phyloP scores from a whole-genome alignment of 805 yeast genomes.

The Metschnikowia sp. region DNA sequence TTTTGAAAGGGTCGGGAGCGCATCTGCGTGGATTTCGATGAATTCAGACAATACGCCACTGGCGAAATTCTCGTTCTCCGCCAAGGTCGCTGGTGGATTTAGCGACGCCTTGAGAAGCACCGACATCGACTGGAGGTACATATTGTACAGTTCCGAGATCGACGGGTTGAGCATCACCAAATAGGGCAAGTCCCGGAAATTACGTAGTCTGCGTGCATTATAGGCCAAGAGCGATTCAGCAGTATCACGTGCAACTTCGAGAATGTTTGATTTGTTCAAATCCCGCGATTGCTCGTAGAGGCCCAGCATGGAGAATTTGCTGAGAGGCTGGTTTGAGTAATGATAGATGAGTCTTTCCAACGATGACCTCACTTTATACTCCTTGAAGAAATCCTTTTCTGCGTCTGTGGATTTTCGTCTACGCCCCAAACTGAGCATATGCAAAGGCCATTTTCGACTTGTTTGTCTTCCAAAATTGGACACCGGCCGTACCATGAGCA shows the following conservation, averaged over 20 bases:
- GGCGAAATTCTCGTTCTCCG: slow-evolving; percentile 54
- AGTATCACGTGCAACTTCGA: slow-evolving; percentile 52
- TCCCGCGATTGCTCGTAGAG: slow-evolving; percentile 41
- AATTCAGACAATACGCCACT: slow-evolving; percentile 49
- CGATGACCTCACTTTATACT: slow-evolving; percentile 55
- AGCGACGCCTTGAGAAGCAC: slow-evolving; percentile 32
- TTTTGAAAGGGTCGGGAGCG: slow-evolving; percentile 73
- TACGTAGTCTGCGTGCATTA: slow-evolving; percentile 68
- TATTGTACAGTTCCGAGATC: slow-evolving; percentile 69
- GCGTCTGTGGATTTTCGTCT: background rate
- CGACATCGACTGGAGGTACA: slow-evolving; percentile 67
- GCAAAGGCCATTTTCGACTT: too few species aligned
- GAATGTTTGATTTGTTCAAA: slow-evolving; percentile 35
- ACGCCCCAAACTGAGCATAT: background rate
- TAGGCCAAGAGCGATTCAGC: slow-evolving; percentile 53
- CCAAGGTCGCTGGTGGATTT: slow-evolving; percentile 41
- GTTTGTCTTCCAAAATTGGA: too few species aligned
- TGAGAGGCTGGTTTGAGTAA: slow-evolving; percentile 50
- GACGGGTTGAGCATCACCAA: slow-evolving; percentile 84
- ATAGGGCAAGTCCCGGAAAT: slow-evolving; percentile 75
- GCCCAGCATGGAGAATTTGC: slow-evolving; percentile 50
- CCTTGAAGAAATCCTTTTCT: slow-evolving; percentile 39
- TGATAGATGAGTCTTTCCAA: slow-evolving; percentile 57
- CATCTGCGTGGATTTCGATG: slow-evolving; percentile 77
- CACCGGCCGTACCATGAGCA: too few species aligned